Base-by-base conservation (phyloP, 345 rosid species). In the Microthlaspi erraticum region DNA sequence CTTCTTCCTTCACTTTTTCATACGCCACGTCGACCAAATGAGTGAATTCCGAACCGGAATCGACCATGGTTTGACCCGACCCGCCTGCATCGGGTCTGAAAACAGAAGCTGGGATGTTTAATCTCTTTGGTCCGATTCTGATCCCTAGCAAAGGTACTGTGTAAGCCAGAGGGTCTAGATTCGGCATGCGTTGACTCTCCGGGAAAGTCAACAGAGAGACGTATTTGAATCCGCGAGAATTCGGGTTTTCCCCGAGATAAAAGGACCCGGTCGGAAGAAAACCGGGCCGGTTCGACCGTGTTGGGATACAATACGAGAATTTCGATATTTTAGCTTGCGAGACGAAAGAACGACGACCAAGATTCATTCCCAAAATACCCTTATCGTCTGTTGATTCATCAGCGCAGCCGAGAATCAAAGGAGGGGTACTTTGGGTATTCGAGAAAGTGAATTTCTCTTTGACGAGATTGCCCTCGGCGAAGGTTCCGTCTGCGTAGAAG, bases 311-410 rank as follows among this genome's bases (percentile, higher is more conserved):
- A 41, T 92, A 89, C 0, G 98, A 92, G 76, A 92, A 92, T 74
- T 92, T 92, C 43, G 88, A 71, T 1, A 89, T 58, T 52, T 80
- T 85, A 0, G 94, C 86, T 49, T 92, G 98, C 12, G 91, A 87
- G 48, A 85, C 78, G 32, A 92, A 92, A 0, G 98, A 88, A 32
- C 86, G 78, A 8, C 94, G 85, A 7, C 96, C 98, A 38, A 82
- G 84, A 17, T 92, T 92, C 91, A 92, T 87, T 41, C 96, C 98
- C 79, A 92, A 74, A 75, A 89, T 88, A 70, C 98, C 96, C 89
- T 73, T 82, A 39, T 73, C 85, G 1, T 86, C 94, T 5, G 70
- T 43, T n/a, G 81, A 17, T 4, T 79, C 82, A 38, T 73, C 17
- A 11, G 98, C 88, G n/a, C 96, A 92, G 23, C 98, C 96, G 0